phyloP scores from a whole-genome alignment of 345 rosid genomes.

The Raphanus sativus region DNA sequence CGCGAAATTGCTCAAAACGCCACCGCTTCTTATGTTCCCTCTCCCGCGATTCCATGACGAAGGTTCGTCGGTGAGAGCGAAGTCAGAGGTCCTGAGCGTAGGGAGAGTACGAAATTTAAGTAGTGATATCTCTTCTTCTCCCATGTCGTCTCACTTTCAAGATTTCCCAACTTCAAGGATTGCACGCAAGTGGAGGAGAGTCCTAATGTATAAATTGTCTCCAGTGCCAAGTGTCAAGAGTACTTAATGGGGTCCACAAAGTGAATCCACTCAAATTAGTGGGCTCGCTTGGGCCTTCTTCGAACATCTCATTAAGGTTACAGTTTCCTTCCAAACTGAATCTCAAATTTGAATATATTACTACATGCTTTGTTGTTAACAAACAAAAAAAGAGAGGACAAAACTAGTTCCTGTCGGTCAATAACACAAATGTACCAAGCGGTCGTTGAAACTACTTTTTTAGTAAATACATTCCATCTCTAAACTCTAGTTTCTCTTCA shows the following conservation, averaged over 20 bases:
- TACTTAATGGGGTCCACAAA: too few relatives aligned
- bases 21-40: background rate
- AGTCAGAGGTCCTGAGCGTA: conserved; percentile 45
- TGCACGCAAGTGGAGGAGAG: too few relatives aligned
- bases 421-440: background rate
- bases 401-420: background rate
- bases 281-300: too few relatives aligned
- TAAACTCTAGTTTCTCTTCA: conserved; percentile 83
- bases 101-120: conserved; percentile 44
- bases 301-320: too few relatives aligned
- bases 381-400: too few relatives aligned
- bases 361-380: too few relatives aligned
- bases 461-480: conserved; percentile 75
- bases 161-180: too few relatives aligned
- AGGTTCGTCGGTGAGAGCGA: conserved; percentile 31
- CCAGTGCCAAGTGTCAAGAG: too few relatives aligned
- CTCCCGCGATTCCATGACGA: conserved; percentile 15
- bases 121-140: conserved; percentile 43
- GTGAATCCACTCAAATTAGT: too few relatives aligned
- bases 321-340: too few relatives aligned
- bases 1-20: conserved; percentile 22
- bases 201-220: too few relatives aligned
- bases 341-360: background rate
- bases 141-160: conserved; percentile 35
- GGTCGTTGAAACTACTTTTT: conserved; percentile 55